Base-by-base conservation (phyloP, 306 rosid genomes). In the Dryas drummondii region DNA sequence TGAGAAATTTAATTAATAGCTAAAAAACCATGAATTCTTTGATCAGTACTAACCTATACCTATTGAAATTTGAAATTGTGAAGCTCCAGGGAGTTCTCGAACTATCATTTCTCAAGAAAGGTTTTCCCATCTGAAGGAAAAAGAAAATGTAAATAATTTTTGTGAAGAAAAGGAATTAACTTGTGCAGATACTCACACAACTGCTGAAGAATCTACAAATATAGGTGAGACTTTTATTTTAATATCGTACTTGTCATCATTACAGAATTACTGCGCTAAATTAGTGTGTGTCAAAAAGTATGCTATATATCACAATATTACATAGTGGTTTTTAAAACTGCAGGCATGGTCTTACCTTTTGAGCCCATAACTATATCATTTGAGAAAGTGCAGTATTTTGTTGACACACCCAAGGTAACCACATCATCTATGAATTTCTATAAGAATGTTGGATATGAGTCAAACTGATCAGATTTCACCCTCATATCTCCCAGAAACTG, bases 41-140 rank as follows among this genome's bases (percentile, higher is more conserved):
- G 37, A 62, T 32, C 37, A 32, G 37, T 45, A 45, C 52, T 48
- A 41, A 32, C 8, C 51, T 37, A 54, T 53, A 64, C 13, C 26
- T 61, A 27, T 14, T 73, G 44, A 48, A 75, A 11, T 59, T 42
- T 73, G 60, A 53, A 67, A 52, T 52, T 49, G 6, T 45, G 42
- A 84, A 86, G 92, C 88, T 74, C 84, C 90, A 11, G 79, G 79
- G 57, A 80, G 90, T 67, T 82, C 88, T 60, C 84, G 82, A 47
- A 52, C 78, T 65, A 80, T 79, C 65, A 54, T 88, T 70, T 82
- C 92, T 40, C 74, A 74, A 3, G 66, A 78, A 72, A 75, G 74
- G 59, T 59, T 82, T 53, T 72, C 87, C 3, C 71, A 66, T 74
- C 74, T 83, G 55, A 84, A 82, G 77, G 79, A 55, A 80, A 67